Evolutionary conservation across 2,329 filamentous ascomycete species (phyloP).

Genomic region (Chalara sp.): DNA sequence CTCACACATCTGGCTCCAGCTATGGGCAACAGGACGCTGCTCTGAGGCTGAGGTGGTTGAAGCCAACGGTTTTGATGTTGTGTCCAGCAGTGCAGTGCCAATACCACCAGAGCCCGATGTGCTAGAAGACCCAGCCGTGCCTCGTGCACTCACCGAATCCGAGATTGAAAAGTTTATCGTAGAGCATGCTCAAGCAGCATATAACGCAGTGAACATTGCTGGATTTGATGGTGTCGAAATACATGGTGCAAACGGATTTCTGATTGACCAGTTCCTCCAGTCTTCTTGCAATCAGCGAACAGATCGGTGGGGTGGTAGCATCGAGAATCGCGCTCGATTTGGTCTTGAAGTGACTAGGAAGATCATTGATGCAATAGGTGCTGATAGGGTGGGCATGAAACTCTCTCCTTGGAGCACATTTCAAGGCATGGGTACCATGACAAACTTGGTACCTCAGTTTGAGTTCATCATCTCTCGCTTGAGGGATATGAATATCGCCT

Average conservation of each 20-base stretch:
- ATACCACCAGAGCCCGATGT: not conserved
- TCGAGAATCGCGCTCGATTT: constrained; percentile 45
- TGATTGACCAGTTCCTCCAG: constrained; percentile 27
- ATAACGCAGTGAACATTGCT: constrained; percentile 41
- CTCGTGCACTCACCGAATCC: constrained; percentile 30
- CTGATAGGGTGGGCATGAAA: constrained; percentile 47
- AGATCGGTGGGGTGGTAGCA: constrained; percentile 44
- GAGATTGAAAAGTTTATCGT: constrained; percentile 31
- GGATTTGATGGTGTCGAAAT: constrained; percentile 48
- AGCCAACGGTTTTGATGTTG: constrained; percentile 16
- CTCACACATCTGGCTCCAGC: constrained; percentile 49
- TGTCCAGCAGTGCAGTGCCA: constrained; percentile 17
- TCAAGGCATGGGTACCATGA: constrained; percentile 55
- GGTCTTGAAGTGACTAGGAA: constrained; percentile 46
- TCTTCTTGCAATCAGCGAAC: constrained; percentile 45
- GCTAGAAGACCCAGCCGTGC: constrained; percentile 14
- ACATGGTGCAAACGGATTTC: constrained; percentile 27
- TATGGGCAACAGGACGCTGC: constrained; percentile 52
- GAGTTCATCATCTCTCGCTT: constrained; percentile 45
- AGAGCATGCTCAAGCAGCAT: constrained; percentile 25
- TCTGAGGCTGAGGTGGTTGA: constrained; percentile 11
- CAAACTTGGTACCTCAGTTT: constrained; percentile 57
- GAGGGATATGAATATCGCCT: constrained; percentile 47
- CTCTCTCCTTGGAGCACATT: constrained; percentile 54
- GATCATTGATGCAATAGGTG: constrained; percentile 42